Percentiles rank a stretch among this genome's conserved stretches.
Evolutionary conservation across 768 basidiomycete species (phyloP).

Genomic region (Lanmaoa pseudosensibilis): DNA sequence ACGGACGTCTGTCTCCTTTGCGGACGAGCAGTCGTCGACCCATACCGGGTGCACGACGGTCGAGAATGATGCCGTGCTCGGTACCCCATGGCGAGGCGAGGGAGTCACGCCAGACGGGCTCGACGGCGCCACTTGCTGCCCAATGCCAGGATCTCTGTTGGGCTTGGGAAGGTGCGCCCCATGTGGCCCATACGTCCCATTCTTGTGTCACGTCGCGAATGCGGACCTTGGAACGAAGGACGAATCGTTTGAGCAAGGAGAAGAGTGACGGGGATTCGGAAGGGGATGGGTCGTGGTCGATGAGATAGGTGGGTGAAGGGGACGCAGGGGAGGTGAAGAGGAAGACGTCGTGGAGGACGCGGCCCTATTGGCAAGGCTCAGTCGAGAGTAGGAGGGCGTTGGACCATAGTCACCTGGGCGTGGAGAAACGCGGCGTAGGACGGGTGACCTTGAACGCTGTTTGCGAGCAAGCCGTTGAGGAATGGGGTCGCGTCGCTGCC

Average conservation of each 20-base stretch:
- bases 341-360: conserved; percentile 88
- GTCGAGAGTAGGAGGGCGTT: neutral
- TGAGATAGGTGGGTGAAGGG: conserved; percentile 55
- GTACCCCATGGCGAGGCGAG: conserved; percentile 61
- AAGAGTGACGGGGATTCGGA: conserved; percentile 62
- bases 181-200: conserved; percentile 80
- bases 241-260: conserved; percentile 75
- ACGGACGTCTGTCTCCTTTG: conserved; percentile 76
- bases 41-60: conserved; percentile 76
- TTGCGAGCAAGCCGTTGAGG: conserved; percentile 73
- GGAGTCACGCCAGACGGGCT: conserved; percentile 66
- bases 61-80: conserved; percentile 50
- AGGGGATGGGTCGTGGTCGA: conserved; percentile 68
- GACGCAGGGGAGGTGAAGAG: conserved; percentile 61
- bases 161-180: conserved; percentile 52
- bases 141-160: conserved; percentile 49
- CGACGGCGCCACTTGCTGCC: conserved; percentile 73
- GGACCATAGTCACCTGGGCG: conserved; percentile 59
- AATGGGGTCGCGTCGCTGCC: conserved; percentile 82
- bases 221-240: conserved; percentile 87
- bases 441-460: conserved; percentile 48
- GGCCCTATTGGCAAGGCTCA: conserved; percentile 53
- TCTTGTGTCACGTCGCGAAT: conserved; percentile 75
- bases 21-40: conserved; percentile 68
- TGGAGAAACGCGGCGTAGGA: conserved; percentile 75